These are phyloP conservation scores for Skeletonema marinoi DNA, from an alignment of 108 stramenopile genomes.

Conservation along the genomic window DNA sequence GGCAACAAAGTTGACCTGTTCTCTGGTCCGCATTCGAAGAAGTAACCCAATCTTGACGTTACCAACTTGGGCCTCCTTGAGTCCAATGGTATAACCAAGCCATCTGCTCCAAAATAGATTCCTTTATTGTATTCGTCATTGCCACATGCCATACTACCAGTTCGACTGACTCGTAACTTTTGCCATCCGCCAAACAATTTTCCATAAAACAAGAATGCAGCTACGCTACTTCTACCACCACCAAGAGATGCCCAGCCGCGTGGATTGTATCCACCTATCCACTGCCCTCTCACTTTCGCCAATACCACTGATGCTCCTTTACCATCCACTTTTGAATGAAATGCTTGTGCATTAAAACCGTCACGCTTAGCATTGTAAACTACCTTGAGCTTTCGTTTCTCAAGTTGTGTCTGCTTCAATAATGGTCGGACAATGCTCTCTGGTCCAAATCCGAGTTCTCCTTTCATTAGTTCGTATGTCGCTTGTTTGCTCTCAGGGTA, in stretches of 20 bases:
- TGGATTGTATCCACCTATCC: conserved; percentile 77
- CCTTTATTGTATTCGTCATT: conserved; percentile 63
- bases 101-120: conserved; percentile 70
- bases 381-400: conserved; percentile 53
- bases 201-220: conserved; percentile 68
- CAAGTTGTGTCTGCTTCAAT: conserved; percentile 71
- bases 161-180: conserved; percentile 64
- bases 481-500: conserved; percentile 44
- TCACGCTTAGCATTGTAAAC: conserved; percentile 60
- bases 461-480: conserved; percentile 34
- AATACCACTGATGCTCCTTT: conserved; percentile 69
- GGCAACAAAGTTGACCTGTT: conserved; percentile 46
- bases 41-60: conserved; percentile 63
- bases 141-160: conserved; percentile 77
- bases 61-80: conserved; percentile 28
- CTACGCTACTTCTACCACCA: conserved; percentile 57
- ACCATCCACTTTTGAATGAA: conserved; percentile 65
- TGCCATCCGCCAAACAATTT: conserved; percentile 38
- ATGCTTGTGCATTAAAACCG: conserved; percentile 57
- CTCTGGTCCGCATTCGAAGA: conserved; percentile 67
- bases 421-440: conserved; percentile 51
- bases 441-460: conserved; percentile 14
- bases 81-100: conserved; percentile 61
- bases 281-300: conserved; percentile 30
- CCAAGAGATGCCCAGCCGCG: conserved; percentile 69